Evolutionary conservation across 177 flowering plant species (phyloP), one percentile per base, ranked within the genome.

Genomic region (Vitis hybrid): DNA sequence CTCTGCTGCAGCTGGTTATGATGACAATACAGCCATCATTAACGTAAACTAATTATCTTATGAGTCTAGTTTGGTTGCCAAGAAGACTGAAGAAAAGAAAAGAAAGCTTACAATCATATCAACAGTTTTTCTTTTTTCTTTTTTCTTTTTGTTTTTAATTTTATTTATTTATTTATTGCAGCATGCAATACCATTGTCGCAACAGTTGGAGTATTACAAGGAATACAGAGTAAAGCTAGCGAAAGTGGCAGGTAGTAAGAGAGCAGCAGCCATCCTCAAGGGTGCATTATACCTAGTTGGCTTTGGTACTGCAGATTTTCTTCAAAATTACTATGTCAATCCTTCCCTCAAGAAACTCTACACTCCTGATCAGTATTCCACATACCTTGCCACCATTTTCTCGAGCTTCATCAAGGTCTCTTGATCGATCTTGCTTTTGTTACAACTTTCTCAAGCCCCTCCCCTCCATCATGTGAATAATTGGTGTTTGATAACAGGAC

Each of bases 1-100:
- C 59, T 95, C 99, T 12, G 99, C 97, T 69, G 99, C 79, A 51
- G 82, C 97, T 65, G 99, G 99, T 62, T 95, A 88, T 78, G 88
- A 93, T 75, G 97, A 93, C 65, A 77, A 80, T 70, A 88, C 98
- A 12, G 84, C 99, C 10, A 7, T 45, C 39, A 15, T 79, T 11
- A 87, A 79, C 69, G 98, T 94, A 84, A 83, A 75, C 10, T 66
- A 34, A 6, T 15, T 5, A 52, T 15, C 15, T n/a, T 56, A 49
- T 45, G 29, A 2, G 26, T 18, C 3, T 31, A 13, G 26, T 31
- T 39, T 63, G 10, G 11, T 53, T 49, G 5, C 59, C 5, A 12
- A n/a, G 18, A 13, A 13, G 45, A 16, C 16, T 26, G 5, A 26
- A 26, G 29, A 26, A 26, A 26, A 26, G 29, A 26, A 26, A 26